A percentile compares a stretch with the other conserved stretches of the same genome.
Conservation (phyloP, 140 eudicot species). For the Anethum foeniculum region DNA sequence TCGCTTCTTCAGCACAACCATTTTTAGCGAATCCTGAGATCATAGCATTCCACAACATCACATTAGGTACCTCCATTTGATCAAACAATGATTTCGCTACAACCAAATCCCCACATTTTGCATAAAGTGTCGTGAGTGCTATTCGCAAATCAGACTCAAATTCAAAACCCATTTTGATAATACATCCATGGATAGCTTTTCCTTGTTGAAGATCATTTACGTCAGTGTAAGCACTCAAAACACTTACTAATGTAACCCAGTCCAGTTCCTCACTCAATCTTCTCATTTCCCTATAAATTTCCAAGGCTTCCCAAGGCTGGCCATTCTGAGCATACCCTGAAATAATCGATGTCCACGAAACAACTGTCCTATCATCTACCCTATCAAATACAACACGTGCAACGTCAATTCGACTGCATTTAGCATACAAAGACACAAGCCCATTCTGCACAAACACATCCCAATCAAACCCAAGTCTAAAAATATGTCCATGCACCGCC, state of each 20-base stretch:
- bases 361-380: conserved; percentile 39
- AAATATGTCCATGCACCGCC: conserved; percentile 60
- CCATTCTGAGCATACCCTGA: conserved; percentile 66
- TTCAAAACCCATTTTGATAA: conserved; percentile 60
- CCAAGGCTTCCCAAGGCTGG: conserved; percentile 55
- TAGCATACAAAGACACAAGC: conserved; percentile 58
- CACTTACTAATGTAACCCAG: conserved; percentile 71
- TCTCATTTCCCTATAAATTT: conserved; percentile 46
- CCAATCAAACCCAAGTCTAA: conserved; percentile 41
- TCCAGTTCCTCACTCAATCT: conserved; percentile 38
- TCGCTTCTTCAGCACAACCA: conserved; percentile 50
- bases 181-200: conserved; percentile 46
- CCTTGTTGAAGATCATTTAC: conserved; percentile 64
- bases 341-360: conserved; percentile 71
- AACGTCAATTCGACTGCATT: conserved; percentile 36
- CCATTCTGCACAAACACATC: conserved; percentile 71
- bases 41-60: conserved; percentile 82
- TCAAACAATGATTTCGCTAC: conserved; percentile 54
- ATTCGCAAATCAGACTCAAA: conserved; percentile 51
- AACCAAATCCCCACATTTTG: conserved; percentile 59
- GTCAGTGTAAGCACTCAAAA: conserved; percentile 54
- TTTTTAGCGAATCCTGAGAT: conserved; percentile 74
- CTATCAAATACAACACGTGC: conserved; percentile 51
- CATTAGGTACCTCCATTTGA: conserved; percentile 41
- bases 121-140: conserved; percentile 54